Percentiles rank a stretch among this genome's conserved stretches.
These are phyloP conservation scores for Rhodamnia argentea DNA, from an alignment of 345 rosid species.

Conservation along the genomic window DNA sequence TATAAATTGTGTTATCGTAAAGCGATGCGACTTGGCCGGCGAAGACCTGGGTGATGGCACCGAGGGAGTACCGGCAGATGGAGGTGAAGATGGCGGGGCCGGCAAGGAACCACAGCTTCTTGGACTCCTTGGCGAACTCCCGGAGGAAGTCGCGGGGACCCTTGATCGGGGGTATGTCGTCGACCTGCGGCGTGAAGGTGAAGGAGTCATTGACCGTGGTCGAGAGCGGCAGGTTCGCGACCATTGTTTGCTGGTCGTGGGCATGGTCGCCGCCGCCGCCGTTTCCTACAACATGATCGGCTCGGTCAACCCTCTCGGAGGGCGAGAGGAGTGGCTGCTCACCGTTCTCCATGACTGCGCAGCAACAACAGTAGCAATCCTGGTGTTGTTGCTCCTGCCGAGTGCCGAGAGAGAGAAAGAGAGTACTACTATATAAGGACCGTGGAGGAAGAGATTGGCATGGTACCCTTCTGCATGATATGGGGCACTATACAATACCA, in stretches of 20 bases:
- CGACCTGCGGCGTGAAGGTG: conserved; percentile 25
- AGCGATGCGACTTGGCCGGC: conserved; percentile 44
- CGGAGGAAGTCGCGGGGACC: conserved; percentile 30
- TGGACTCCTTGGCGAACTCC: conserved; percentile 43
- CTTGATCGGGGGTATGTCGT: conserved; percentile 62
- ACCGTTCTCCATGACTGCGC: neutral
- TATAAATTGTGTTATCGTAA: too few relatives aligned
- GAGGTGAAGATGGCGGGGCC: conserved; percentile 94
- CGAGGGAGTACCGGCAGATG: conserved; percentile 75
- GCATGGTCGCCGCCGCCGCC: neutral
- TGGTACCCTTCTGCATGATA: neutral
- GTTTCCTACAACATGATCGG: neutral
- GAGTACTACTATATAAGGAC: neutral
- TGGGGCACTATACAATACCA: neutral
- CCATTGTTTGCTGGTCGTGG: neutral
- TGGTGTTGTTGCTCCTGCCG: neutral
- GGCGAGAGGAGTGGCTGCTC: conserved; percentile 5
- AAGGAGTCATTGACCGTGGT: neutral
- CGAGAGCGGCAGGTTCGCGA: neutral
- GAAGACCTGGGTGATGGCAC: conserved; percentile 73
- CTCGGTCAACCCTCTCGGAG: neutral
- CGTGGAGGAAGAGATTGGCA: neutral
- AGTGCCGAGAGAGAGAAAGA: neutral
- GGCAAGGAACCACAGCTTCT: conserved; percentile 80
- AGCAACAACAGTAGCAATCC: neutral